Evolutionary conservation across 2,329 filamentous ascomycete genomes (phyloP), one percentile per base, ranked within the genome.

Genomic region (Apiospora saccharicola): DNA sequence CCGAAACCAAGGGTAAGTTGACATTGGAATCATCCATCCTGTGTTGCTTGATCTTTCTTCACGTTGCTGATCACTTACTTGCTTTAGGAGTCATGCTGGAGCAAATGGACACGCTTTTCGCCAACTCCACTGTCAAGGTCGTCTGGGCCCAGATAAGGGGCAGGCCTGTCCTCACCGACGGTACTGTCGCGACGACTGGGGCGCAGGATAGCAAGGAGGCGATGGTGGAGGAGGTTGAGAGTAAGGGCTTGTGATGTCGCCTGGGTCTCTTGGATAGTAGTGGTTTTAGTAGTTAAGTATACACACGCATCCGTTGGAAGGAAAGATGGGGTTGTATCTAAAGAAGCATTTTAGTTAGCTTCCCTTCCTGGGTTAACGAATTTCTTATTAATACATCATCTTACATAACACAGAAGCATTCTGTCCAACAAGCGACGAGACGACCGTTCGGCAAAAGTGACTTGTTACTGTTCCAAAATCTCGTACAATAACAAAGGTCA

Each of bases 1-100:
- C 84, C 7, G 84, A 86, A 74, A 85, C 84, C 4, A 85, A 84
- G 73, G 83, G 84, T 74, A 77, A 83, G 64, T 67, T 34, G 16
- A 2, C 68, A 37, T 37, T 26, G 10, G 2, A 8, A 7, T 4
- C 14, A 14, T 30, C 47, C 41, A 13, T 30, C 3, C n/a, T 68
- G 1, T 10, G 1, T 8, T 8, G 10, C 13, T 26, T 5, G 12
- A 26, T 19, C n/a, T 19, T 10, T 26, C 4, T 57, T 6, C 34
- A 1, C 12, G 10, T 44, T 14, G 6, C 47, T 70, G 19, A 70
- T 13, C 22, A 1, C 34, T 19, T 47, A 4, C 2, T 41, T 57
- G 22, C 19, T 30, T 4, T 22, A 72, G 71, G 71, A 46, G 43
- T 72, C 41, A 81, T 82, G 16, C 77, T 85, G 24, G 84, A 86